Percentiles rank a stretch among this genome's conserved stretches.
Evolutionary conservation across 352 stramenopile species (phyloP).

Genomic region (Globisporangium takayamanum): DNA sequence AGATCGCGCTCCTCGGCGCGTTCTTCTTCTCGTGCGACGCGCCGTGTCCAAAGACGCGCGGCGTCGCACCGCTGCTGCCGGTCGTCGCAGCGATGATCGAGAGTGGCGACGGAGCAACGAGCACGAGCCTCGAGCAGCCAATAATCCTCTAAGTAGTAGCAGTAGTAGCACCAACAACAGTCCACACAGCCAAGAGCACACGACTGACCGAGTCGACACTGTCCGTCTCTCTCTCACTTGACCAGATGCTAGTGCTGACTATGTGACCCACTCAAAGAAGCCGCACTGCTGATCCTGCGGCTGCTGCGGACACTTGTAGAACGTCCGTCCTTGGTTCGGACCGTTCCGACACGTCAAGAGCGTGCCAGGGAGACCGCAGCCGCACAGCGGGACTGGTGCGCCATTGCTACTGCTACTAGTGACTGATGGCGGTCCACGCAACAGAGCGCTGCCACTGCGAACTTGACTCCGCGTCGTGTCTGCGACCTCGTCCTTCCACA

Average conservation of each 20-base stretch:
- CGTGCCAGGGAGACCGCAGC: slow-evolving; percentile 33
- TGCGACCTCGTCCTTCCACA: slow-evolving; percentile 86
- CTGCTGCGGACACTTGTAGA: slow-evolving; percentile 89
- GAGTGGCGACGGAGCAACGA: slow-evolving; percentile 18
- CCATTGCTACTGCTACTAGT: neutral
- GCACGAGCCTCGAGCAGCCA: slow-evolving; percentile 18
- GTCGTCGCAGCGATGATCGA: slow-evolving; percentile 56
- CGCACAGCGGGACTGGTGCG: slow-evolving; percentile 22
- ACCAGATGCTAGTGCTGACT: slow-evolving; percentile 12
- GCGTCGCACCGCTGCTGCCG: slow-evolving; percentile 35
- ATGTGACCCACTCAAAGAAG: slow-evolving; percentile 90
- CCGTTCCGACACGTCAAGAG: slow-evolving; percentile 65
- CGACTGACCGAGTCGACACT: neutral
- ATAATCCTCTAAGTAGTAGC: neutral
- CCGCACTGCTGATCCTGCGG: slow-evolving; percentile 72
- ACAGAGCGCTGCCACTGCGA: neutral
- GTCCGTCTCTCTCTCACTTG: neutral
- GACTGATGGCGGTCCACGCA: slow-evolving; percentile 1
- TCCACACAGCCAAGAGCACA: no score
- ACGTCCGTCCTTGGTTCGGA: slow-evolving; percentile 88
- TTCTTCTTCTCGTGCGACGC: slow-evolving; percentile 57
- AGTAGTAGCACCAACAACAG: neutral
- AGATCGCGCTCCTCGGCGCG: slow-evolving; percentile 47
- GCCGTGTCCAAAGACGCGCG: slow-evolving; percentile 14
- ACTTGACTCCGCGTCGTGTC: neutral